phyloP scores from a whole-genome alignment of 139 green algal genomes.

The Tetradesmus obliquus region DNA sequence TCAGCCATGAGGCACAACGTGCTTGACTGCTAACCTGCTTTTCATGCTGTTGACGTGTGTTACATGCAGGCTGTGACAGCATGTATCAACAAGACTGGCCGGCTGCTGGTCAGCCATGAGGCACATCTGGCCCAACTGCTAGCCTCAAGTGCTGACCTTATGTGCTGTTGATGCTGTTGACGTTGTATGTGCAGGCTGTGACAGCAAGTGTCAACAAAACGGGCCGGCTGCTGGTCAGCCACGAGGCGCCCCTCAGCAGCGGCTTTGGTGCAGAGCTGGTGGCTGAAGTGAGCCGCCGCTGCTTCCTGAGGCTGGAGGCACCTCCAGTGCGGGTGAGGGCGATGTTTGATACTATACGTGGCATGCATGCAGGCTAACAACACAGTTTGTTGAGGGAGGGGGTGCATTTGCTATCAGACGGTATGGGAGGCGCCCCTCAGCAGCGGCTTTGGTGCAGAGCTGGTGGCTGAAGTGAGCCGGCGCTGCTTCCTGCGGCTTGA shows the following conservation, averaged over 20 bases:
- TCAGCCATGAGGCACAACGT: slow-evolving; percentile 93
- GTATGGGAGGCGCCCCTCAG: no score
- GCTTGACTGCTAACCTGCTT: no score
- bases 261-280: slow-evolving; percentile 92
- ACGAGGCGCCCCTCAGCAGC: slow-evolving; percentile 87
- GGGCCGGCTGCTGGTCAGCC: slow-evolving; percentile 85
- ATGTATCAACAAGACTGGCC: slow-evolving; percentile 71
- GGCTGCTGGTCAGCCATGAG: slow-evolving; percentile 92
- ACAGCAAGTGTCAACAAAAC: slow-evolving; percentile 65
- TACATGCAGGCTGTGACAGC: slow-evolving; percentile 12
- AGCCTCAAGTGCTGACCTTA: no score
- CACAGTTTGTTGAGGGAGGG: no score
- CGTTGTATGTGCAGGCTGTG: slow-evolving; percentile 16
- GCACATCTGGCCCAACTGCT: slow-evolving; percentile 47
- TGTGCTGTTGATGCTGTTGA: background rate
- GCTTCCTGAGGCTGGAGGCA: slow-evolving; percentile 82
- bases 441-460: slow-evolving; percentile 88
- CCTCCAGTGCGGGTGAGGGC: slow-evolving; percentile 68
- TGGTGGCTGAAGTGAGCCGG: slow-evolving; percentile 75
- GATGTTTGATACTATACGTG: background rate
- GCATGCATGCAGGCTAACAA: no score
- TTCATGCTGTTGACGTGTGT: background rate
- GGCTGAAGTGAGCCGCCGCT: slow-evolving; percentile 69
- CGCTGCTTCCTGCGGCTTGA: slow-evolving; percentile 82
- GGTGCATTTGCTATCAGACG: no score